phyloP scores from a whole-genome alignment of 2,329 filamentous ascomycete genomes.

The Colletotrichum orbiculare region DNA sequence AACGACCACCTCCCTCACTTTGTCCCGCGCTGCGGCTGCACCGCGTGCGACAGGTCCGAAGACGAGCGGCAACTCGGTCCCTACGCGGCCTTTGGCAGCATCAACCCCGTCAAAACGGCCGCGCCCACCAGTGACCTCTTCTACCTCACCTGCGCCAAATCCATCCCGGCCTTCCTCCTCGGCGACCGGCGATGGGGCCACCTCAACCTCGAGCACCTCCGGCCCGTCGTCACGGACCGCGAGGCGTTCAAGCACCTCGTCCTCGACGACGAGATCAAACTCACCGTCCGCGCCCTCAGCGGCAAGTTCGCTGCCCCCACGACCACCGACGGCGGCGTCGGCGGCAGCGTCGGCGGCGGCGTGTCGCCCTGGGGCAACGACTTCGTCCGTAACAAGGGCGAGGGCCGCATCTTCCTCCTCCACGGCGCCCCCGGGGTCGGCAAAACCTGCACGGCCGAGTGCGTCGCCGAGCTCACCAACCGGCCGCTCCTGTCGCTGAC shows the following conservation, averaged over 20 bases:
- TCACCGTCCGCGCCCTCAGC: slow-evolving; percentile 58
- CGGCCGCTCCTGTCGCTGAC: slow-evolving; percentile 64
- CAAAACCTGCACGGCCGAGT: slow-evolving; percentile 68
- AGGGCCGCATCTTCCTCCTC: slow-evolving; percentile 62
- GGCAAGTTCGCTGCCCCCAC: slow-evolving; percentile 54
- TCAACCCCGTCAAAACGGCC: slow-evolving; percentile 48
- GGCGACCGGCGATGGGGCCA: slow-evolving; percentile 57
- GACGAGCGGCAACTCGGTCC: slow-evolving; percentile 41
- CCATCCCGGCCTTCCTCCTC: slow-evolving; percentile 60
- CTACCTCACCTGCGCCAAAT: slow-evolving; percentile 54
- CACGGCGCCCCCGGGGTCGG: slow-evolving; percentile 66
- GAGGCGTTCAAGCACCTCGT: slow-evolving; percentile 63
- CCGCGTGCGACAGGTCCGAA: slow-evolving; percentile 44
- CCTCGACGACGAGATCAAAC: slow-evolving; percentile 59
- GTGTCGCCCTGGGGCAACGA: slow-evolving; percentile 58
- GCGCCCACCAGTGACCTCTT: slow-evolving; percentile 56
- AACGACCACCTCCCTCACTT: slow-evolving; percentile 53
- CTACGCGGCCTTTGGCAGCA: slow-evolving; percentile 54
- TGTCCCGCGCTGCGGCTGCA: slow-evolving; percentile 55
- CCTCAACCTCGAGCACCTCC: slow-evolving; percentile 52
- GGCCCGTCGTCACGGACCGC: slow-evolving; percentile 54
- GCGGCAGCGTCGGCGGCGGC: slow-evolving; percentile 45
- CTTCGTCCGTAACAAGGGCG: slow-evolving; percentile 51
- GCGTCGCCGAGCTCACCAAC: slow-evolving; percentile 61
- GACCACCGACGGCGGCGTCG: too few species aligned